Evolutionary conservation across 2,329 filamentous ascomycete genomes (phyloP).

Genomic region (Ramularia collo-cygni): DNA sequence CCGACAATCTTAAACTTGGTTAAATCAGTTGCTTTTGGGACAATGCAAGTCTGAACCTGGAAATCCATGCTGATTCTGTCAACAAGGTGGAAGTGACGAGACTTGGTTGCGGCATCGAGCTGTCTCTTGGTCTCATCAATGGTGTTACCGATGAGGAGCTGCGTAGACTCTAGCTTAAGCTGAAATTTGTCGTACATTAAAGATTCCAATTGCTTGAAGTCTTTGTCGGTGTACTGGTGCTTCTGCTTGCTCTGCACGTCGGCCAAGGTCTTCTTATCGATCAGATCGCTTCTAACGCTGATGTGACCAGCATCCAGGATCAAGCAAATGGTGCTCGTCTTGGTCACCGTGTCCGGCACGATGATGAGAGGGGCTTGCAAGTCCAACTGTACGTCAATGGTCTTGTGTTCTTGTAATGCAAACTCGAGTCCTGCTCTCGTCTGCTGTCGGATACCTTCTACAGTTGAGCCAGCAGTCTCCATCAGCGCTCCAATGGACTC

Average conservation of each 20-base stretch:
- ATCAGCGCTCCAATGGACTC: slow-evolving; percentile 94
- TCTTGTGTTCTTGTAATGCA: slow-evolving; percentile 95
- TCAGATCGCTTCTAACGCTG: slow-evolving; percentile 86
- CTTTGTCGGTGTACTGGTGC: slow-evolving; percentile 78
- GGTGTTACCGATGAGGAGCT: slow-evolving; percentile 89
- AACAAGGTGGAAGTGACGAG: slow-evolving; percentile 77
- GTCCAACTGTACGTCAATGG: slow-evolving; percentile 91
- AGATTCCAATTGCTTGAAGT: slow-evolving; percentile 79
- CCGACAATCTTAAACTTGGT: slow-evolving; percentile 89
- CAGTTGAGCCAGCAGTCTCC: slow-evolving; percentile 90
- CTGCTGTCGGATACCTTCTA: slow-evolving; percentile 90
- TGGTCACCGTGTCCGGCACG: slow-evolving; percentile 84
- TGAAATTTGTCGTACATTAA: slow-evolving; percentile 98
- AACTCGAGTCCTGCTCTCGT: slow-evolving; percentile 94
- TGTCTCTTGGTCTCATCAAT: slow-evolving; percentile 85
- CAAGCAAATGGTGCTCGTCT: slow-evolving; percentile 72
- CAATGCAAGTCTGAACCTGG: slow-evolving; percentile 87
- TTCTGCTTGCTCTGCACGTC: slow-evolving; percentile 88
- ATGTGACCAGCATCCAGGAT: slow-evolving; percentile 96
- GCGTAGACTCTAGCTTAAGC: slow-evolving; percentile 87
- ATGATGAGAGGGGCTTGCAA: slow-evolving; percentile 95
- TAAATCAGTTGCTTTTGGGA: slow-evolving; percentile 91
- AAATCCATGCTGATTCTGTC: slow-evolving; percentile 98
- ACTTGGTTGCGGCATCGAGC: slow-evolving; percentile 56
- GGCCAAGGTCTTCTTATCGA: slow-evolving; percentile 82